phyloP scores from a whole-genome alignment of 1,284 basidiomycete genomes.

The Pseudomicrostroma phylloplanum region DNA sequence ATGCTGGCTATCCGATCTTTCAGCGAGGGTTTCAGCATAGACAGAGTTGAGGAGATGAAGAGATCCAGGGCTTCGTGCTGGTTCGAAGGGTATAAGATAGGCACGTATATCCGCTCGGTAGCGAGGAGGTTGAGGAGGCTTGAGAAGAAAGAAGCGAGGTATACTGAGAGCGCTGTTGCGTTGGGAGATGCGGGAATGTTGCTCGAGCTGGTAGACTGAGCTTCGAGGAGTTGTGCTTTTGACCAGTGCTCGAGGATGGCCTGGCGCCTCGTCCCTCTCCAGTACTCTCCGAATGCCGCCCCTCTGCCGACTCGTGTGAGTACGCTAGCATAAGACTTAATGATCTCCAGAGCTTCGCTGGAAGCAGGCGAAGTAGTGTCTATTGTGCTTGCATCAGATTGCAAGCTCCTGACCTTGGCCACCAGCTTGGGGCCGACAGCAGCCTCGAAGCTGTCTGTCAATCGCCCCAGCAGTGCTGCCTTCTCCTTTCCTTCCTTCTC shows the following conservation, averaged over 20 bases:
- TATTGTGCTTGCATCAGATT: not conserved
- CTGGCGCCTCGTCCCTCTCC: not conserved
- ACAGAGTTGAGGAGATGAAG: not conserved
- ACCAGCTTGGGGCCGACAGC: not conserved
- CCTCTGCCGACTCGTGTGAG: slow-evolving; percentile 2
- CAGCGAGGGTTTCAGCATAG: not conserved
- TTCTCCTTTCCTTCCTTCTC: slow-evolving; percentile 1
- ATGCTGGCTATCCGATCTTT: not conserved
- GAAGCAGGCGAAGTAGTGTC: not conserved
- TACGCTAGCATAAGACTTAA: not conserved
- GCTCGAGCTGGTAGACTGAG: not conserved
- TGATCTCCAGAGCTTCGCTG: not conserved
- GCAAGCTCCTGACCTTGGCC: not conserved
- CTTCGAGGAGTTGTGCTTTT: not conserved
- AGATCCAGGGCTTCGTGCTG: not conserved
- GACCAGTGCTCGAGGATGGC: not conserved
- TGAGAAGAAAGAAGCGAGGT: not conserved
- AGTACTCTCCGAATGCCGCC: not conserved
- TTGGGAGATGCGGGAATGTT: not conserved
- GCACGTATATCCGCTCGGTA: not conserved
- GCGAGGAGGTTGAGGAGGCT: not conserved
- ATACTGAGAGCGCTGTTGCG: not conserved
- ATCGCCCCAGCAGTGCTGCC: not conserved
- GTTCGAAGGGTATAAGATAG: not conserved
- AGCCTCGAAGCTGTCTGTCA: slow-evolving; percentile 2